Base-by-base conservation (phyloP, 177 flowering plant genomes). In the Telopea speciosissima region DNA sequence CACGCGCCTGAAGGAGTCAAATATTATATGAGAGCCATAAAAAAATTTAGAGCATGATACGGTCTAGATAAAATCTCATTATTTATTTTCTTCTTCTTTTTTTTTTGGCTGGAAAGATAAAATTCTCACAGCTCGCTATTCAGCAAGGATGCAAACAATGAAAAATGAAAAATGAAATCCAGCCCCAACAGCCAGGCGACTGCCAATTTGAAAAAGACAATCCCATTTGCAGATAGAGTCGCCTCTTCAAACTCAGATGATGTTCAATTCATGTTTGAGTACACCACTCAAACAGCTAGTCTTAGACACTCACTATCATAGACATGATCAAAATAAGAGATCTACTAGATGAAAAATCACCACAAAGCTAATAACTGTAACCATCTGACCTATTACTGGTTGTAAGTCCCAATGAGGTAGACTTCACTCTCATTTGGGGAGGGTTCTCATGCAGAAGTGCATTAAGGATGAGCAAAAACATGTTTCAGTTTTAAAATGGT, bases 1-100 rank as follows among this genome's bases (percentile, higher is more conserved):
- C 99, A 79, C 99, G 98, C n/a, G 92, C 97, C 99, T 95, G 86
- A 75, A 66, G 77, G 63, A 36, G 17, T n/a, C 28, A 36, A 69
- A 66, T 16, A 33, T 36, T 16, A 62, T 72, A 74, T 63, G 22
- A 33, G 68, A 62, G 10, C 24, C 2, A 63, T 28, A 49, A 49
- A 24, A 22, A 67, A 9, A 62, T 23, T 14, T 24, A 28, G 31
- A 28, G 22, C 17, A 26, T 44, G 49, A 44, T 9, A 13, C 1
- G 14, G 49, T 44, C 49, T 44, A 9, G 49, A 44, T 44, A 44
- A 44, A 44, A 9, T 44, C 49, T 44, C 11, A 44, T 28, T 28
- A 28, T 28, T 28, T 28, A 28, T 28, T 28, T 28, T 28, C n/a
- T n/a, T n/a, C n/a, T n/a, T n/a, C n/a, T n/a, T 28, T 28, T 28